Evolutionary conservation across 495 filamentous ascomycete species (phyloP), one percentile per base, ranked within the genome.

Genomic region (Neurospora sp.): DNA sequence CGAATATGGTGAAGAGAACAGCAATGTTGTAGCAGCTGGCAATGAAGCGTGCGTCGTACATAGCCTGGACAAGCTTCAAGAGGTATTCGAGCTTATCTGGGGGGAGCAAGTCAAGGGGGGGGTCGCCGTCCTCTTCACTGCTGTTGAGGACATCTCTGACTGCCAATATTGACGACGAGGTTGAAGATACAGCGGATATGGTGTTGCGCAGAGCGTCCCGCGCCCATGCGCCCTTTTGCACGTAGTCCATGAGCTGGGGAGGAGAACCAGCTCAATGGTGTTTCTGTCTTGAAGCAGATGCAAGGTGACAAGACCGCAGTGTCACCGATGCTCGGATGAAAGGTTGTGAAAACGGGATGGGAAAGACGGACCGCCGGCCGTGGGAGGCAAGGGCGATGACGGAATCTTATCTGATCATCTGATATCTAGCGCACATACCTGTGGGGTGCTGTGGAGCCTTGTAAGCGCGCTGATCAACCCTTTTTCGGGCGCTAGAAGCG

Each of bases 51-150:
- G 80, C 77, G 20, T 81, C 71, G 71, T 76, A 80, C 42, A 83
- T 74, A 16, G 77, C 73, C 10, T 73, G 40, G 59, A 83, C 79
- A 9, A 84, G 71, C 9, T 77, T 44, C n/a, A 72, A 71, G 12
- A 84, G 45, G 31, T 83, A 84, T 39, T 77, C 71, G 9, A 79
- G 75, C 44, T 78, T 78, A 20, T 81, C 80, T 14, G 81, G 80
- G 74, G 79, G 75, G 7, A 65, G 1, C 53, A 65, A 2, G 68
- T 74, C 71, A 18, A 71, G 48, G 16, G 38, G 12, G 35, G 38
- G 12, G 35, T 65, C 37, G 16, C 70, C 74, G 2, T 70, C 69
- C 10, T 68, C 73, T 40, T 41, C 53, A 18, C 3, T 16, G 12
- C 7, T 65, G 14, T 65, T 35, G 0, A 35, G 0, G 7, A 65